Evolutionary conservation across 805 yeast species (phyloP), one percentile per base, ranked within the genome.

Genomic region (Kuraishia ogatae): DNA sequence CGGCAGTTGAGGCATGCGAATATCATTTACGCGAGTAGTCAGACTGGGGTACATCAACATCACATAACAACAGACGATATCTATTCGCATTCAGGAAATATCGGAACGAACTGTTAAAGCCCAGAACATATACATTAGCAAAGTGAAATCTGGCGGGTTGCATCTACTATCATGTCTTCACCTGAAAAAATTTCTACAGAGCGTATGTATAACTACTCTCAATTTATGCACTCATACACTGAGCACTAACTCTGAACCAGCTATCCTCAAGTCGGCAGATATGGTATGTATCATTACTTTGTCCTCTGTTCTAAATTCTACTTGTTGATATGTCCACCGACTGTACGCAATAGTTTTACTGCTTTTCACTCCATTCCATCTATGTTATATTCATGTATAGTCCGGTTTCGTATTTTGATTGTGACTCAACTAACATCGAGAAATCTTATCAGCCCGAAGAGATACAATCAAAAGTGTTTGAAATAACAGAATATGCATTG

Each of bases 381-480:
- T 3, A 13, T 35, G 7, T 26, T 26, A 10, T n/a, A n/a, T n/a
- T n/a, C n/a, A 5, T 26, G 10, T 26, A 26, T 26, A 5, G 10
- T 26, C 10, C 8, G 5, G 29, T 10, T 26, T 6, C 8, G 29
- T 26, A 26, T 10, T 26, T 26, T 26, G 8, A 6, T 26, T 10
- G 29, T 26, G 29, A 26, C 29, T 26, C 29, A 26, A 26, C 29
- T 26, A 26, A 26, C 29, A 26, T 10, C 5, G 29, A 10, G 5
- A 26, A 48, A 39, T 3, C 39, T 39, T 23, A 22, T 24, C 29
- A 78, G 67, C 66, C 81, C 1, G 80, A 79, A 26, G 86, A 83
- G 50, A 70, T 81, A 59, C 84, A 82, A 61, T 65, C 74, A 19
- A 65, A 70, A 48, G 76, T 83, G 15, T 72, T 80, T 52, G 79